phyloP scores from a whole-genome alignment of 352 stramenopile species.

The Pythium monospermum region DNA sequence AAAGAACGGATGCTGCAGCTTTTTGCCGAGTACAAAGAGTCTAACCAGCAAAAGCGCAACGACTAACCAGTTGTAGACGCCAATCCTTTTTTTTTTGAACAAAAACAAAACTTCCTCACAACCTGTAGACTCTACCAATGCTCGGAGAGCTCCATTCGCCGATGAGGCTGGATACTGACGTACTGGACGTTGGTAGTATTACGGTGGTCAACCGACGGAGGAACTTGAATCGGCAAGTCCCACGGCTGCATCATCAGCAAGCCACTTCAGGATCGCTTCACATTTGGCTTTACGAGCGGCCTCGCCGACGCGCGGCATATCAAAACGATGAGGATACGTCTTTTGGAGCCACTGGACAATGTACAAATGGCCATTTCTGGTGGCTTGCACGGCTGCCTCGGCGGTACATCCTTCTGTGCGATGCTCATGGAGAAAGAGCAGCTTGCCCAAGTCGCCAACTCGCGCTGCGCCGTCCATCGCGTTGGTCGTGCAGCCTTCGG shows the following conservation, averaged over 20 bases:
- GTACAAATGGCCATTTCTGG: background rate
- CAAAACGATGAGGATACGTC: background rate
- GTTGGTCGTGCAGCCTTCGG: background rate
- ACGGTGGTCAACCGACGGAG: no score
- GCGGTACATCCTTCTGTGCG: background rate
- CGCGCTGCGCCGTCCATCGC: background rate
- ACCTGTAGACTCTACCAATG: no score
- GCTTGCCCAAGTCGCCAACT: background rate
- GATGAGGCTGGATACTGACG: no score
- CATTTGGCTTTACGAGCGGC: background rate
- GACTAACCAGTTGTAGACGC: no score
- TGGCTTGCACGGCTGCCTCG: background rate
- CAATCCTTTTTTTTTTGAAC: no score
- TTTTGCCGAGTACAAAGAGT: no score
- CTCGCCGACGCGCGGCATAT: background rate
- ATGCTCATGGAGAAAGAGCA: background rate
- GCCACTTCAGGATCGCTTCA: background rate
- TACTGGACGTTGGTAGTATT: no score
- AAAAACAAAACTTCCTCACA: no score
- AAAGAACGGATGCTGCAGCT: slow-evolving; percentile 36
- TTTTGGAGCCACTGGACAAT: background rate
- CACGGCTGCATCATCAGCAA: no score
- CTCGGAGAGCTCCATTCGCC: no score
- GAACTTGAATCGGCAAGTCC: no score
- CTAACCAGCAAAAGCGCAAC: no score